Evolutionary conservation across 495 filamentous ascomycete species (phyloP).

Genomic region (Lophiostoma macrostomum): DNA sequence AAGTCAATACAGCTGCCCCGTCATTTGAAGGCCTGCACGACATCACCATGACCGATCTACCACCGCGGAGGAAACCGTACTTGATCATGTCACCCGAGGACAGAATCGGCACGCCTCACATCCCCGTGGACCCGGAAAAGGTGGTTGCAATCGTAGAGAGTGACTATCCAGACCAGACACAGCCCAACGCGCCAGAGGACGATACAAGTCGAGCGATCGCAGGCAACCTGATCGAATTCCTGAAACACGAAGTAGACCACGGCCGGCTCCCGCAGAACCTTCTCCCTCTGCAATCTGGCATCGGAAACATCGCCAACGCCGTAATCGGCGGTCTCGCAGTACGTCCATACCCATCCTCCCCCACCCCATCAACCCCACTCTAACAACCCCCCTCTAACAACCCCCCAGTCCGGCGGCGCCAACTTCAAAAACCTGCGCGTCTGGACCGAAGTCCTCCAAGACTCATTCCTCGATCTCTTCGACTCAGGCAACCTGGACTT

Average conservation of each 20-base stretch:
- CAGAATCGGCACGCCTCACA: slow-evolving; percentile 77
- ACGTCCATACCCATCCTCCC: slow-evolving; percentile 1
- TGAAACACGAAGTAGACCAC: slow-evolving; percentile 73
- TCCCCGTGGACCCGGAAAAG: slow-evolving; percentile 86
- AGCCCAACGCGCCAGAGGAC: slow-evolving; percentile 73
- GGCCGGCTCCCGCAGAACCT: slow-evolving; percentile 76
- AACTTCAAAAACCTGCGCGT: slow-evolving; percentile 87
- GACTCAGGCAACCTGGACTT: slow-evolving; percentile 88
- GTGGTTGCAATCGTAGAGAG: slow-evolving; percentile 84
- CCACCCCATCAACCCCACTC: too few species aligned
- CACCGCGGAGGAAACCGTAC: slow-evolving; percentile 79
- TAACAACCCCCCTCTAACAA: background rate
- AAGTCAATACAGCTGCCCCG: slow-evolving; percentile 84
- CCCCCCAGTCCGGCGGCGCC: slow-evolving; percentile 52
- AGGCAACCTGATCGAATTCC: slow-evolving; percentile 78
- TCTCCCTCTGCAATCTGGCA: slow-evolving; percentile 82
- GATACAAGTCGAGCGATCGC: slow-evolving; percentile 70
- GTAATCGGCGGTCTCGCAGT: slow-evolving; percentile 78
- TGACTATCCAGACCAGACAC: slow-evolving; percentile 78
- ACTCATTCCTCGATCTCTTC: slow-evolving; percentile 91
- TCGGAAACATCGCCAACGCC: slow-evolving; percentile 93
- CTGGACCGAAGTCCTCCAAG: slow-evolving; percentile 93
- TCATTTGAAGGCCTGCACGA: slow-evolving; percentile 89
- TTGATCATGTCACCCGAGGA: slow-evolving; percentile 76
- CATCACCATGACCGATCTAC: slow-evolving; percentile 81